Evolutionary conservation across 306 rosid species (phyloP), one percentile per base, ranked within the genome.

Genomic region (Ziziphus jujuba): DNA sequence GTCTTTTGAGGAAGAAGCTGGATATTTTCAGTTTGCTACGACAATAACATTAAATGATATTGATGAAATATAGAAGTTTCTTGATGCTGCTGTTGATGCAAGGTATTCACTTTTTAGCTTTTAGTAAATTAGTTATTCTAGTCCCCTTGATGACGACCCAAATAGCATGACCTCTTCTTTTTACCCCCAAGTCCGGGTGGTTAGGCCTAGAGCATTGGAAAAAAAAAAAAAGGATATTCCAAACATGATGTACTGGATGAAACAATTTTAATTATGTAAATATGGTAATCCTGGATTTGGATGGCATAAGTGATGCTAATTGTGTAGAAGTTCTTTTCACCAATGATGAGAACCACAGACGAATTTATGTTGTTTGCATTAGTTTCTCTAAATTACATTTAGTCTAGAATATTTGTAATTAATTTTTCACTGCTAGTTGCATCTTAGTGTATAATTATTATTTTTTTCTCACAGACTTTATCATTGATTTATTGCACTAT

Each of bases 61-160:
- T 20, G 99, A 90, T 75, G 99, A 90, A 79, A 83, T 93, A 81
- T 97, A 93, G 50, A 85, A 71, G 21, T 93, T 93, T 84, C 96
- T 90, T 50, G 89, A 93, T 63, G 61, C 79, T 52, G 80, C 99
- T 58, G 89, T 93, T 70, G 84, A 63, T 67, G 74, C 76, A 63
- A 84, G 99, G 99, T 90, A 64, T 71, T 71, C 36, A n/a, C n/a
- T n/a, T n/a, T n/a, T n/a, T n/a, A n/a, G n/a, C n/a, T n/a, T n/a
- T n/a, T n/a, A n/a, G n/a, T n/a, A n/a, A n/a, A n/a, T n/a, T n/a
- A n/a, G n/a, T n/a, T n/a, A n/a, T n/a, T n/a, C n/a, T n/a, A n/a
- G n/a, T n/a, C n/a, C n/a, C n/a, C n/a, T n/a, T n/a, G n/a, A n/a
- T n/a, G n/a, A n/a, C n/a, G n/a, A n/a, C n/a, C n/a, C n/a, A n/a